phyloP scores from a whole-genome alignment of 202 grass and related monocot species.

The Zizania palustris region DNA sequence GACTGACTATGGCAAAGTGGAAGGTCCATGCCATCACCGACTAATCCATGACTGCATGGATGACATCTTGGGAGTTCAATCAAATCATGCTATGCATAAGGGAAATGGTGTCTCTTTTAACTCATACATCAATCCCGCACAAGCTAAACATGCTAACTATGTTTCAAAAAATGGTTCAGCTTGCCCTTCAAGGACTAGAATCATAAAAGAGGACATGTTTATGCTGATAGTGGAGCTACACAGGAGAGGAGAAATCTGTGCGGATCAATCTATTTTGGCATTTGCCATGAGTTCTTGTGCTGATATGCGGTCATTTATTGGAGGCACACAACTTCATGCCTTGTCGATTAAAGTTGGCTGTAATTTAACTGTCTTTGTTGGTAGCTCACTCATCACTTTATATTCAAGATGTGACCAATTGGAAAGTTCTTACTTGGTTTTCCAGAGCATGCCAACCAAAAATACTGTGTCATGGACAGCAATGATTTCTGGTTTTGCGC shows the following conservation, averaged over 20 bases:
- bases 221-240: slow-evolving; percentile 51
- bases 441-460: slow-evolving; percentile 51
- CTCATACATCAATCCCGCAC: slow-evolving; percentile 16
- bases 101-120: slow-evolving; percentile 4
- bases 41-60: slow-evolving; percentile 57
- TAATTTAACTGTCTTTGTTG: slow-evolving; percentile 37
- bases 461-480: slow-evolving; percentile 68
- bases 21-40: slow-evolving; percentile 43
- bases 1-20: slow-evolving; percentile 2
- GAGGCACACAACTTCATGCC: slow-evolving; percentile 57
- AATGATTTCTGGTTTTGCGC: slow-evolving; percentile 65
- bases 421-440: slow-evolving; percentile 45
- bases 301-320: slow-evolving; percentile 31
- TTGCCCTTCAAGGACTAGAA: slow-evolving; percentile 21
- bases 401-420: slow-evolving; percentile 53
- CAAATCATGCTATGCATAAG: not conserved
- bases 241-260: slow-evolving; percentile 38
- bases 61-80: slow-evolving; percentile 47
- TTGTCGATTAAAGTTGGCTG: slow-evolving; percentile 57
- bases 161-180: not conserved
- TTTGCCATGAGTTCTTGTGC: slow-evolving; percentile 50
- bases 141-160: not conserved
- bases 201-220: slow-evolving; percentile 35
- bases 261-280: slow-evolving; percentile 49
- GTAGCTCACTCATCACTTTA: slow-evolving; percentile 65